Percentiles rank a stretch among this genome's conserved stretches.
Conservation (phyloP, 805 yeast species). For the Ogataea degrootiae region DNA sequence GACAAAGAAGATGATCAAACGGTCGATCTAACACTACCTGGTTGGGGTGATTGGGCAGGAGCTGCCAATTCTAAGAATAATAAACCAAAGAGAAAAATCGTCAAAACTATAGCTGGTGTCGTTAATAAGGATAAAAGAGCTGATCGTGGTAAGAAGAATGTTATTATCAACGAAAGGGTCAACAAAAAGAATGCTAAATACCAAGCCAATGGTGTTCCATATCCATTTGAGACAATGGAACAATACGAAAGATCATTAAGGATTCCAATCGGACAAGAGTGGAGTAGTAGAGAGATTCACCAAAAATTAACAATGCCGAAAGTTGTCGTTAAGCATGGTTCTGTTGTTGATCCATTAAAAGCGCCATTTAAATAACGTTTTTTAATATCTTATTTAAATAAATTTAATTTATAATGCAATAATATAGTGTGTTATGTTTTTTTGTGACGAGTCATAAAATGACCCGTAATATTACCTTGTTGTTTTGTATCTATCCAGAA, state of each 20-base stretch:
- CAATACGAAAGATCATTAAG: constrained; percentile 92
- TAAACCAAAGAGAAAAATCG: constrained; percentile 54
- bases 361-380: constrained; percentile 61
- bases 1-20: constrained; percentile 84
- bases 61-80: constrained; percentile 39
- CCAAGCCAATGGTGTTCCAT: constrained; percentile 87
- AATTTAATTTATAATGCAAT: not conserved
- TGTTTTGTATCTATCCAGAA: too few relatives aligned
- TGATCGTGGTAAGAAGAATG: constrained; percentile 73
- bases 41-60: constrained; percentile 99
- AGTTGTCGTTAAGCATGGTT: constrained; percentile 80
- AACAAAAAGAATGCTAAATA: constrained; percentile 83
- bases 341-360: constrained; percentile 85
- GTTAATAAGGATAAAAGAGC: constrained; percentile 64
- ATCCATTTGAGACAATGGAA: constrained; percentile 87
- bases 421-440: not conserved
- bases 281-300: constrained; percentile 86
- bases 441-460: too few relatives aligned
- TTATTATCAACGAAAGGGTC: constrained; percentile 82
- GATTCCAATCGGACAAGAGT: constrained; percentile 96
- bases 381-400: not conserved
- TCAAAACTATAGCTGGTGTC: constrained; percentile 74
- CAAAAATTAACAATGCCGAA: constrained; percentile 87
- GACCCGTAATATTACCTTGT: too few relatives aligned
- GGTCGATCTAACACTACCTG: constrained; percentile 83